Base-by-base conservation (phyloP, 2,329 filamentous ascomycete genomes). In the Monosporascus ibericus region DNA sequence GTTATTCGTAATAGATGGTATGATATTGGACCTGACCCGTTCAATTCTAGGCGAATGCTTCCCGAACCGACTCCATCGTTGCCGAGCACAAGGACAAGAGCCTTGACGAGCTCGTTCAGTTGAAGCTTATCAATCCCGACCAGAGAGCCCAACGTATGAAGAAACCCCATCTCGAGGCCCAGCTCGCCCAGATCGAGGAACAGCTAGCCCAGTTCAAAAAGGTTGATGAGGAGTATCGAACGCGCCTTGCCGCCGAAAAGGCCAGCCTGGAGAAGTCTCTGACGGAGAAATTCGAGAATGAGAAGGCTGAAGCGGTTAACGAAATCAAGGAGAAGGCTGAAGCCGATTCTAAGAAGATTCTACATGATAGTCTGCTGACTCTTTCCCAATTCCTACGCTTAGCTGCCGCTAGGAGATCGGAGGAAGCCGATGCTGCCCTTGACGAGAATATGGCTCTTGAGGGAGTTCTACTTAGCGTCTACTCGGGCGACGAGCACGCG, bases 391-490 rank as follows among this genome's bases (percentile, higher is more conserved):
- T 94, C 75, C 75, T 94, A 58, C 84, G 87, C 59, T 80, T 91
- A 38, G 89, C 89, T 54, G 89, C 89, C 53, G 85, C 88, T 61
- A 84, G 89, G 59, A 81, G 88, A 61, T 78, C 82, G 20, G 85
- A 89, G 65, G 87, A 88, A 58, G 80, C 75, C 51, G 80, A 87
- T 60, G 78, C 81, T 47, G 72, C 75, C 40, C 69, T 79, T 5
- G 87, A 91, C 52, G 87, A 92, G 73, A 90, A 85, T 70, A 84
- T 85, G 70, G 90, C 88, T 37, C 84, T 94, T 54, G 89, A 95
- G 72, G 88, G 88, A 49, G 84, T 90, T 36, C 76, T 95, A 53
- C 76, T 91, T 47, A 80, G 86, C 55, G 86, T 94, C 34, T 94
- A 95, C 70, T 82, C 84, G 46, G 90, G 89, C 47, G 88, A 92